Conservation (phyloP, 345 rosid species). For the Camelina sativa region DNA sequence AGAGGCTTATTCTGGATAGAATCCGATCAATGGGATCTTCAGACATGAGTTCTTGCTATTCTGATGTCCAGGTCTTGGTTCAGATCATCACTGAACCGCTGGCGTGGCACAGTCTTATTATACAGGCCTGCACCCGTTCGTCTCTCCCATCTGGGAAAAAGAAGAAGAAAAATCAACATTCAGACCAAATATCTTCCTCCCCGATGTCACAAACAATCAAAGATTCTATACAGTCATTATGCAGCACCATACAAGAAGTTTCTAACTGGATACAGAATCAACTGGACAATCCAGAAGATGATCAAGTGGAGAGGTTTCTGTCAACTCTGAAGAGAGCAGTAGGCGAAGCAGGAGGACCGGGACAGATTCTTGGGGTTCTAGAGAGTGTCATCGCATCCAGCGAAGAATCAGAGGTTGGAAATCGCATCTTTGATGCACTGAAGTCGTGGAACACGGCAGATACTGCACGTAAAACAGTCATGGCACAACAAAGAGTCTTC, state of each 20-base stretch:
- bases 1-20: constrained; percentile 58
- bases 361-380: constrained; percentile 61
- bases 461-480: constrained; percentile 60
- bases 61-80: constrained; percentile 60
- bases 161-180: constrained; percentile 70
- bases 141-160: constrained; percentile 87
- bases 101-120: constrained; percentile 82
- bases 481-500: constrained; percentile 51
- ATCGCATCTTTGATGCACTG: constrained; percentile 59
- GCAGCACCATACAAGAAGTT: constrained; percentile 57
- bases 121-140: constrained; percentile 74
- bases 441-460: constrained; percentile 67
- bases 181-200: constrained; percentile 54
- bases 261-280: constrained; percentile 56
- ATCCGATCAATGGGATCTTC: constrained; percentile 56
- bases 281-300: constrained; percentile 61
- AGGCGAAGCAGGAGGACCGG: constrained; percentile 63
- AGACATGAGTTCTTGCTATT: constrained; percentile 50
- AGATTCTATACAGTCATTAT: constrained; percentile 56
- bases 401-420: constrained; percentile 60
- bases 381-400: constrained; percentile 51
- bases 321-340: constrained; percentile 52
- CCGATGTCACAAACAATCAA: constrained; percentile 50
- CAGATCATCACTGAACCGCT: constrained; percentile 81
- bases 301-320: constrained; percentile 53